Percentiles rank a stretch among this genome's conserved stretches.
Conservation (phyloP, 176 grass and related monocot genomes). For the Cenchrus americanus region DNA sequence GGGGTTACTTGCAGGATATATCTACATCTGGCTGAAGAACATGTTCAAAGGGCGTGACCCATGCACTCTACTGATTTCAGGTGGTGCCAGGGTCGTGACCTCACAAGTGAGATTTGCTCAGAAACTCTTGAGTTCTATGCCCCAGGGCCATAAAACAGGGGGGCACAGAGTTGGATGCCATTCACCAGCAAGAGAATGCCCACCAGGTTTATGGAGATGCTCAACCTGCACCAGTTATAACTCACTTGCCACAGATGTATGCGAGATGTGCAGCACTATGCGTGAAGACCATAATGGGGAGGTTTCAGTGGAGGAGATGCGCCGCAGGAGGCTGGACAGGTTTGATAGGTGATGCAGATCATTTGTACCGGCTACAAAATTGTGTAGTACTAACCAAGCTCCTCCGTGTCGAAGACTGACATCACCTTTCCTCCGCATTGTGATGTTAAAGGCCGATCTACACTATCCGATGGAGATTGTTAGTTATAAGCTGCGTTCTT, state of each 20-base stretch:
- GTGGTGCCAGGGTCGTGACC: conserved; percentile 46
- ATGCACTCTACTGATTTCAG: conserved; percentile 49
- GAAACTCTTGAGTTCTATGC: conserved; percentile 31
- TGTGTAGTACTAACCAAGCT: neutral
- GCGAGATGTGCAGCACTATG: conserved; percentile 75
- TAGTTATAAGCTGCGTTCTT: neutral
- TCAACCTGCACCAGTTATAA: conserved; percentile 73
- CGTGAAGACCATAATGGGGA: conserved; percentile 28
- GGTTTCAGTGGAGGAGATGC: conserved; percentile 61
- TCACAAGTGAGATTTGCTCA: conserved; percentile 71
- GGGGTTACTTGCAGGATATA: conserved; percentile 74
- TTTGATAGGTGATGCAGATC: conserved; percentile 59
- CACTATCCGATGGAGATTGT: neutral
- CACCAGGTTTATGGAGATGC: conserved; percentile 64
- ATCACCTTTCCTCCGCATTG: neutral
- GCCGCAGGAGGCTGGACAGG: conserved; percentile 68
- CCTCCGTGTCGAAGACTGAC: neutral
- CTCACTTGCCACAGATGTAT: conserved; percentile 51
- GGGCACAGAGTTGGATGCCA: conserved; percentile 45
- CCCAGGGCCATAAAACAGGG: conserved; percentile 27
- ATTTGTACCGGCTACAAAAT: neutral
- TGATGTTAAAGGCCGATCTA: neutral
- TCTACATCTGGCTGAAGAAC: conserved; percentile 61
- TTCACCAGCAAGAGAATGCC: conserved; percentile 2
- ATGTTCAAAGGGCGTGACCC: conserved; percentile 48